phyloP scores from a whole-genome alignment of 371 early-diverging fungal genomes.

The Funneliformis caledonium region DNA sequence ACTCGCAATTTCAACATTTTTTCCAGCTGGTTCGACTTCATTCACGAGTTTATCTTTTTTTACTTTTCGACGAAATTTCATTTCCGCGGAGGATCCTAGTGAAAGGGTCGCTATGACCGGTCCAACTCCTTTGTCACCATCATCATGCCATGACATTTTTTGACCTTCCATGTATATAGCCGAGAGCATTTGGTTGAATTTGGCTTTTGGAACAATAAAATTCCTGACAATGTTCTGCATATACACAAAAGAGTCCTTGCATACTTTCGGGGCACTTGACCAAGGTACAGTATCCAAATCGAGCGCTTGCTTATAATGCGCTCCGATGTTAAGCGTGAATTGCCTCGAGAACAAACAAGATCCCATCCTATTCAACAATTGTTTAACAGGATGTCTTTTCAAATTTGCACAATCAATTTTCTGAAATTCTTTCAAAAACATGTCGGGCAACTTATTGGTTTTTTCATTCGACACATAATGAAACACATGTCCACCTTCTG shows the following conservation, averaged over 20 bases:
- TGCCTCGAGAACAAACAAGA: not conserved
- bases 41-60: not conserved
- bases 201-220: not conserved
- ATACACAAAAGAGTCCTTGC: not conserved
- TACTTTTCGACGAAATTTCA: not conserved
- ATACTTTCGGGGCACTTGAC: not conserved
- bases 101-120: not conserved
- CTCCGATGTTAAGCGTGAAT: not conserved
- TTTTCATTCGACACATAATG: not conserved
- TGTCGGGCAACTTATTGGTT: not conserved
- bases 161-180: not conserved
- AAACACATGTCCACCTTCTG: not conserved
- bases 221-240: not conserved
- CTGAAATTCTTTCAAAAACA: not conserved
- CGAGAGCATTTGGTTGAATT: not conserved
- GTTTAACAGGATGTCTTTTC: not conserved
- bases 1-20: not conserved
- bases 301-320: not conserved
- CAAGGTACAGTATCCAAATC: not conserved
- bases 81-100: not conserved
- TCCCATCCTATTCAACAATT: not conserved
- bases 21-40: not conserved
- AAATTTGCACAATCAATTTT: not conserved
- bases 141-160: slow-evolving; percentile 11
- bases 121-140: slow-evolving; percentile 1